Conservation (phyloP, 257 asterid species). For the Ilex aquifolium region DNA sequence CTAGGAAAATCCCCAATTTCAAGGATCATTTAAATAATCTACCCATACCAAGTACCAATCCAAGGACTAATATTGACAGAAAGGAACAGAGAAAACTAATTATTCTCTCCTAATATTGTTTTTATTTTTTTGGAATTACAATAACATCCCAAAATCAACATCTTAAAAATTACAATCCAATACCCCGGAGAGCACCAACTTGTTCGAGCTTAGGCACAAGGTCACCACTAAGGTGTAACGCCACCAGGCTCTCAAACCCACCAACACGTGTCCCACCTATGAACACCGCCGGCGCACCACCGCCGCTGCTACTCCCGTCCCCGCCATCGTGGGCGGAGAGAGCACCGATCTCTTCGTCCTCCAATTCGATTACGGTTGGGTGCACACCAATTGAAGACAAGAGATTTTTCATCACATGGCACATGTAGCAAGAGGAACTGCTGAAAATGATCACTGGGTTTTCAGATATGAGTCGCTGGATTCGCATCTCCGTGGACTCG, state of each 20-base stretch:
- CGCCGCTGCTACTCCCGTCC: constrained; percentile 9
- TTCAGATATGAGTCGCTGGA: constrained; percentile 74
- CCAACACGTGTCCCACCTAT: constrained; percentile 89
- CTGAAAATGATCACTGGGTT: constrained; percentile 81
- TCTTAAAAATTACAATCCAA: constrained; percentile 26
- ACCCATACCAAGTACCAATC: no score
- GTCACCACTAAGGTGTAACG: constrained; percentile 67
- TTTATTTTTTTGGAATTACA: no score
- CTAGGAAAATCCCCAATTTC: no score
- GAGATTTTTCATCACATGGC: constrained; percentile 81
- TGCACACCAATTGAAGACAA: constrained; percentile 70
- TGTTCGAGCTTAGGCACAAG: constrained; percentile 86
- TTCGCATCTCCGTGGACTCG: constrained; percentile 73
- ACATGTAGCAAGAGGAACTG: constrained; percentile 91
- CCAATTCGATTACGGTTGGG: constrained; percentile 81
- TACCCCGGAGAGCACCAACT: constrained; percentile 60
- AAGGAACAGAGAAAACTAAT: no score
- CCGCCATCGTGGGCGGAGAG: constrained; percentile 4
- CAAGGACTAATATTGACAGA: no score
- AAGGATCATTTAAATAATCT: no score
- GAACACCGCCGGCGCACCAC: constrained; percentile 56
- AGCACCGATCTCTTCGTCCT: constrained; percentile 79
- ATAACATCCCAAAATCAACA: no score
- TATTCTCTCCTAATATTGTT: no score
- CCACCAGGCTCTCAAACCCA: constrained; percentile 76